Conservation (phyloP, 371 early-diverging fungal genomes). For the Umbelopsis sp. region DNA sequence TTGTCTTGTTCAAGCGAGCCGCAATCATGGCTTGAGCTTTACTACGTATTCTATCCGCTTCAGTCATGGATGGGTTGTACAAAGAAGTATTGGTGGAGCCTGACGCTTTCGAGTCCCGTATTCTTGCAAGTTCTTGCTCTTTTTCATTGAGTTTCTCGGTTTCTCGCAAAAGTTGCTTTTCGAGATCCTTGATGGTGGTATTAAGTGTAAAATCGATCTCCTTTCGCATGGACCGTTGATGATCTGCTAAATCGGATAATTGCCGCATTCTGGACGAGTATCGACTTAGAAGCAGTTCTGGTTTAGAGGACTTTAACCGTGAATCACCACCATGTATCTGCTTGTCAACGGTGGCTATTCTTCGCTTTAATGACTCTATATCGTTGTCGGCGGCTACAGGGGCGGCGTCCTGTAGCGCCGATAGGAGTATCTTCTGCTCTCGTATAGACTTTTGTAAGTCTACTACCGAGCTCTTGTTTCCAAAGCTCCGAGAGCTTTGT, state of each 20-base stretch:
- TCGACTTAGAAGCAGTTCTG: conserved; percentile 32
- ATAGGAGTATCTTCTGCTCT: conserved; percentile 29
- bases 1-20: conserved; percentile 32
- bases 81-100: conserved; percentile 7
- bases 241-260: conserved; percentile 37
- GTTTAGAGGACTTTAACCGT: conserved; percentile 12
- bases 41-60: conserved; percentile 38
- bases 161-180: conserved; percentile 28
- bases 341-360: conserved; percentile 16
- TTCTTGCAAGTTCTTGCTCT: conserved; percentile 23
- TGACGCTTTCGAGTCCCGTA: conserved; percentile 8
- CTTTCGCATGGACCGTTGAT: conserved; percentile 32
- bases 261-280: conserved; percentile 40
- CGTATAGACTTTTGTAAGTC: conserved; percentile 28
- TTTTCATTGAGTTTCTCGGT: conserved; percentile 28
- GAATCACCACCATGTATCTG: conserved; percentile 17
- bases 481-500: neutral
- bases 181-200: conserved; percentile 28
- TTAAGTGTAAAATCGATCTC: conserved; percentile 42
- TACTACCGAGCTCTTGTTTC: neutral
- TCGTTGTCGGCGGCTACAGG: conserved; percentile 21
- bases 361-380: conserved; percentile 30
- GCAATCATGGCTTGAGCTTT: conserved; percentile 46
- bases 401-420: conserved; percentile 19
- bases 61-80: conserved; percentile 24